Evolutionary conservation across 2,329 filamentous ascomycete species (phyloP), one percentile per base, ranked within the genome.

Genomic region (Trichophaea hybrida): DNA sequence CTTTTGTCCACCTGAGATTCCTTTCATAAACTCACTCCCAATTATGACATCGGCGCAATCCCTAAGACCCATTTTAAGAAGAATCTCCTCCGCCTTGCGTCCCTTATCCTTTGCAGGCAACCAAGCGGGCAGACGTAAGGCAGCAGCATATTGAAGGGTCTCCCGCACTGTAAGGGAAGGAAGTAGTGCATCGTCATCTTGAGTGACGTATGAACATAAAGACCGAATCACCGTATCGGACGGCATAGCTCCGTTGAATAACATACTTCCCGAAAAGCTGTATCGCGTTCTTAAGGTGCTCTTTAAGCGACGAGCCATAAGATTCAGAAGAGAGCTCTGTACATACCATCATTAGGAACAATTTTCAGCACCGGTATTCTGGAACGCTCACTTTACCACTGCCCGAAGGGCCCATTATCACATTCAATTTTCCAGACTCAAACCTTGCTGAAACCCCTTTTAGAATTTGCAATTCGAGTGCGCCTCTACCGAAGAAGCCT

Each of bases 341-440:
- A 13, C 35, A 31, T 17, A n/a, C 34, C 8, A 53, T 15, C 17
- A 17, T 44, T 51, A 58, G 35, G 10, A 37, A 24, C 12, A 24
- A 6, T 12, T 5, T 12, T 55, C 24, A 48, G 24, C 40, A 48
- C 35, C 12, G 24, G 15, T 31, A 13, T 13, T 6, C 40, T 33
- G 10, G 37, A 33, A 8, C 12, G 17, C 33, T 85, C 0, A 85
- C 88, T 70, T 90, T 90, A 1, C 86, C 86, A 50, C 81, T 84
- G 0, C 86, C 86, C 0, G 84, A 88, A 0, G 86, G 86, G 0
- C 86, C 86, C 85, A 89, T 88, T 64, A 90, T 86, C 31, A 88
- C 78, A 63, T 89, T 89, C 12, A 90, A 69, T 12, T 78, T 74
- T 0, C 85, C 84, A 0, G 86, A 79, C 51, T 80, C 76, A 65